phyloP scores from a whole-genome alignment of 192 early-diverging fungal species.

The Rhizophagus sp. region DNA sequence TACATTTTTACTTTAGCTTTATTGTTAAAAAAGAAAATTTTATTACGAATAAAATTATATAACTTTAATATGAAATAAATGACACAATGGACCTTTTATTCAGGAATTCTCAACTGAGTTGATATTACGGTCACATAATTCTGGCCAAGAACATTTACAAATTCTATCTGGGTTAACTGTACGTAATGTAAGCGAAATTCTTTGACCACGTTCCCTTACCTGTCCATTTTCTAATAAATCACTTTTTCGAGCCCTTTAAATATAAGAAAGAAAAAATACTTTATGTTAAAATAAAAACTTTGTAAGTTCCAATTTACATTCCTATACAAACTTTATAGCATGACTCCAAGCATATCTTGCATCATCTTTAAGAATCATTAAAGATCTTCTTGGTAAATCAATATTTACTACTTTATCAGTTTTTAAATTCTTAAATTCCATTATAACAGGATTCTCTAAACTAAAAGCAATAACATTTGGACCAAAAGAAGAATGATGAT shows the following conservation, averaged over 20 bases:
- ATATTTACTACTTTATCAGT: constrained; percentile 7
- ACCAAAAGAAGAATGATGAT: constrained; percentile 27
- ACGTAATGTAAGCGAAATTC: constrained; percentile 27
- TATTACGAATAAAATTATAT: too few relatives aligned
- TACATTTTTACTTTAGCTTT: too few relatives aligned
- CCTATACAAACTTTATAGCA: constrained; percentile 6
- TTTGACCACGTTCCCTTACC: constrained; percentile 21
- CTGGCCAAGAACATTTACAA: constrained; percentile 24
- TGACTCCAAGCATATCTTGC: constrained; percentile 27
- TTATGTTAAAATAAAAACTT: neutral
- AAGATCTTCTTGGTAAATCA: constrained; percentile 27
- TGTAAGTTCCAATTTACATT: neutral
- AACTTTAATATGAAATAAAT: too few relatives aligned
- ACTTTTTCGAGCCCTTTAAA: constrained; percentile 24
- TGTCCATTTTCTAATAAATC: constrained; percentile 27
- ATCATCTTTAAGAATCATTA: constrained; percentile 17
- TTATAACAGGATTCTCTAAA: constrained; percentile 23
- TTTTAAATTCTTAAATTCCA: constrained; percentile 27
- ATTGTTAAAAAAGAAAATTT: too few relatives aligned
- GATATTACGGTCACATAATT: constrained; percentile 24
- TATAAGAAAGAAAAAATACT: neutral
- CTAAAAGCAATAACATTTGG: constrained; percentile 13
- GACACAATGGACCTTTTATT: too few relatives aligned
- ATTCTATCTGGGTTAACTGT: constrained; percentile 1
- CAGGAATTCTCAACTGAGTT: neutral